These are phyloP conservation scores for Paramecium sonneborni DNA, from an alignment of 73 alveolate species.

Conservation along the genomic window DNA sequence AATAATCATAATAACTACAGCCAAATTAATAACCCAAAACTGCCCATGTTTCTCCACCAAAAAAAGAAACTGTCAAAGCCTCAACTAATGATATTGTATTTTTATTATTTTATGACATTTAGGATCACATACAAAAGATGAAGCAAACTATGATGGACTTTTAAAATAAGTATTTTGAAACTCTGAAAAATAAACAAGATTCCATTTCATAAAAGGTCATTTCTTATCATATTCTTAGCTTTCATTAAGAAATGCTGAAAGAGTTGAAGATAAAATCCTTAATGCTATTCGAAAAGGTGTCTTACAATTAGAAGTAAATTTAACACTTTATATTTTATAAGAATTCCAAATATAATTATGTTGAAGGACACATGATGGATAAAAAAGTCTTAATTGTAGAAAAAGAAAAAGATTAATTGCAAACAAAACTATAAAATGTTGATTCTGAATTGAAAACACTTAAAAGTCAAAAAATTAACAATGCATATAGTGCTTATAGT, in stretches of 20 bases:
- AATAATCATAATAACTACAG: background rate
- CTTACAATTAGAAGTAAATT: slow-evolving; percentile 4
- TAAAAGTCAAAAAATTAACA: slow-evolving; percentile 8
- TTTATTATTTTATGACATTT: background rate
- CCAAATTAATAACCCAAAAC: background rate
- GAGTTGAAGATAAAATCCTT: slow-evolving; percentile 42
- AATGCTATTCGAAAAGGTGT: slow-evolving; percentile 50
- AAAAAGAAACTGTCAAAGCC: slow-evolving; percentile 25
- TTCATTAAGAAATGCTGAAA: slow-evolving; percentile 39
- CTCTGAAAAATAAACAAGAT: slow-evolving; percentile 4
- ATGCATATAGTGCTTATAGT: slow-evolving; percentile 32
- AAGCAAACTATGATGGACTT: slow-evolving; percentile 46
- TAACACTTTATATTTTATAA: background rate
- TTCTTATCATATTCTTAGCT: background rate
- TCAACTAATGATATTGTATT: background rate
- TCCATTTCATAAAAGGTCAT: background rate
- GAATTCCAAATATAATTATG: slow-evolving; percentile 52
- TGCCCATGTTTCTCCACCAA: background rate
- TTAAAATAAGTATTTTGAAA: slow-evolving; percentile 39
- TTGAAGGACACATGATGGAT: slow-evolving; percentile 58
- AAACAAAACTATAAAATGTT: slow-evolving; percentile 17
- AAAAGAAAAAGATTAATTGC: slow-evolving; percentile 31
- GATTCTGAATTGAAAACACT: slow-evolving; percentile 31
- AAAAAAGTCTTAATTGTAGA: slow-evolving; percentile 45
- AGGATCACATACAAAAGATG: slow-evolving; percentile 18